phyloP scores from a whole-genome alignment of 2,329 filamentous ascomycete species.

The Colletotrichum tamarilloi region DNA sequence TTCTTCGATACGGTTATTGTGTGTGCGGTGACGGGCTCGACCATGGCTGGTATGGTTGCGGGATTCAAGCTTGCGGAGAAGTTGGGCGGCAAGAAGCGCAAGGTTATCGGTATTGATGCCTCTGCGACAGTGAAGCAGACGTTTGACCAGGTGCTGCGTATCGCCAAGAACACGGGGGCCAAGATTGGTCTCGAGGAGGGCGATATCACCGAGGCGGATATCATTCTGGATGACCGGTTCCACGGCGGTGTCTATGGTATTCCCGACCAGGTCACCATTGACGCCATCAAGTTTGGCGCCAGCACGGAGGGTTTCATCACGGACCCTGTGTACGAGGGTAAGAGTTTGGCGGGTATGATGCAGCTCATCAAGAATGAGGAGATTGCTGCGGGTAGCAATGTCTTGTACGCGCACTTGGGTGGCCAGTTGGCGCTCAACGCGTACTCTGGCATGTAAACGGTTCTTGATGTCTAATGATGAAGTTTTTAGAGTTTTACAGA shows the following conservation, averaged over 20 bases:
- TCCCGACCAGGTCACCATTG: conserved; percentile 72
- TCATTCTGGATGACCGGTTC: conserved; percentile 72
- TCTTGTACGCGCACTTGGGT: conserved; percentile 78
- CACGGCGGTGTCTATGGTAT: conserved; percentile 77
- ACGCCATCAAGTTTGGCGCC: conserved; percentile 76
- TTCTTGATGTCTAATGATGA: background rate
- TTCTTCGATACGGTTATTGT: conserved; percentile 77
- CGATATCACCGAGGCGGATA: conserved; percentile 71
- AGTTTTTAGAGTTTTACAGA: background rate
- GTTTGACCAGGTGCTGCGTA: conserved; percentile 72
- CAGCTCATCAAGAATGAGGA: conserved; percentile 73
- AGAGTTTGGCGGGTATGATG: conserved; percentile 79
- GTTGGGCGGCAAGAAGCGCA: conserved; percentile 50
- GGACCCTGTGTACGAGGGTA: conserved; percentile 81
- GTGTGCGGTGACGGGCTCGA: conserved; percentile 78
- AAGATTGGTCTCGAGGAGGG: conserved; percentile 70
- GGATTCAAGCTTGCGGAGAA: conserved; percentile 74
- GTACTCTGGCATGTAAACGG: conserved; percentile 56
- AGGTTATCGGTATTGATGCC: conserved; percentile 52
- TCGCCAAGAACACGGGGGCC: conserved; percentile 71
- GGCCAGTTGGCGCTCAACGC: conserved; percentile 78
- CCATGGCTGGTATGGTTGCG: conserved; percentile 77
- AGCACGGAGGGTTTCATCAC: conserved; percentile 78
- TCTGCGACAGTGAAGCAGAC: conserved; percentile 66
- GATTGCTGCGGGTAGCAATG: conserved; percentile 68